These are phyloP conservation scores for Acarospora socialis DNA, from an alignment of 2,329 filamentous ascomycete species.

Conservation along the genomic window DNA sequence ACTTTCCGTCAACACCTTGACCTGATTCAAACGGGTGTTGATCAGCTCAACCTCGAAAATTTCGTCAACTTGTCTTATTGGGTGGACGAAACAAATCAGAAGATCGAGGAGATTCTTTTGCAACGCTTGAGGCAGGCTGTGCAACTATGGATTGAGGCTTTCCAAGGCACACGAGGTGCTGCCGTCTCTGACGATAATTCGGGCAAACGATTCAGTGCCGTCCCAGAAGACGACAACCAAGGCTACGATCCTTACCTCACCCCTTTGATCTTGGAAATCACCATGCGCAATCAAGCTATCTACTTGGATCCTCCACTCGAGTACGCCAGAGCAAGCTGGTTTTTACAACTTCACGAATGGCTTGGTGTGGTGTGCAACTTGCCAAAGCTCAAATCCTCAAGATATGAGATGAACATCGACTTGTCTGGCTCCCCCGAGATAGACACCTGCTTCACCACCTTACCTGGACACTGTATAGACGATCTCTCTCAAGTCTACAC, in stretches of 20 bases:
- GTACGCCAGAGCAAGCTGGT: slow-evolving; percentile 85
- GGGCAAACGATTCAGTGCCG: slow-evolving; percentile 35
- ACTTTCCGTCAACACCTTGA: slow-evolving; percentile 71
- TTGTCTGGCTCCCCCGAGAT: slow-evolving; percentile 42
- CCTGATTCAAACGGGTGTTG: slow-evolving; percentile 77
- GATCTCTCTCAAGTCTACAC: slow-evolving; percentile 68
- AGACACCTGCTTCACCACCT: slow-evolving; percentile 63
- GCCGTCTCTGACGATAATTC: slow-evolving; percentile 24
- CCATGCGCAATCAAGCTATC: slow-evolving; percentile 96
- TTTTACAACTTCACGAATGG: slow-evolving; percentile 84
- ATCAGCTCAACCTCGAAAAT: slow-evolving; percentile 91
- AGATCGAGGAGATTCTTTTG: slow-evolving; percentile 68
- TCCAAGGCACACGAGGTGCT: slow-evolving; percentile 42
- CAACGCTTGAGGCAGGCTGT: slow-evolving; percentile 75
- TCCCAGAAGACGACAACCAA: slow-evolving; percentile 25
- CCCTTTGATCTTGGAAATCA: slow-evolving; percentile 74
- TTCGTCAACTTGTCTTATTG: slow-evolving; percentile 87
- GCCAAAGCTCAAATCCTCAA: slow-evolving; percentile 83
- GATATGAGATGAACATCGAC: slow-evolving; percentile 77
- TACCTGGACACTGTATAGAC: slow-evolving; percentile 70
- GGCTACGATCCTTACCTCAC: slow-evolving; percentile 42
- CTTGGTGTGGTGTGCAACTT: slow-evolving; percentile 83
- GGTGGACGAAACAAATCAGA: slow-evolving; percentile 75
- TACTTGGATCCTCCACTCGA: slow-evolving; percentile 90
- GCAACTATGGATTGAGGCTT: slow-evolving; percentile 72